Conservation (phyloP, 257 asterid genomes). For the Forsythia viridissima region DNA sequence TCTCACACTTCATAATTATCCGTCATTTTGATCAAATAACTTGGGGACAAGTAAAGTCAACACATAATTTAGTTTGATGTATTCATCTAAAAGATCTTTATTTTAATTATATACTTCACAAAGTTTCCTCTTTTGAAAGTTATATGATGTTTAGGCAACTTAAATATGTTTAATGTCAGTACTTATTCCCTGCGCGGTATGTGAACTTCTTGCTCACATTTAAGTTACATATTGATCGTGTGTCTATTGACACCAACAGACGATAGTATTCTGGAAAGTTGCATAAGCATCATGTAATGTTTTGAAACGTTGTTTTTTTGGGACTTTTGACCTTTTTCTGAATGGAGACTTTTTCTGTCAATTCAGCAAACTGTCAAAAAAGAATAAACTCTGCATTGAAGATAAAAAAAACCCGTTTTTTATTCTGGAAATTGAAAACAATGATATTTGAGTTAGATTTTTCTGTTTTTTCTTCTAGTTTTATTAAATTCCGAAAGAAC, state of each 20-base stretch:
- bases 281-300: background rate
- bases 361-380: background rate
- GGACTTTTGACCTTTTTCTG: background rate
- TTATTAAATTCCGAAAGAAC: constrained; percentile 8
- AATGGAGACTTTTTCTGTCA: background rate
- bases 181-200: background rate
- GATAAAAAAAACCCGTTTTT: background rate
- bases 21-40: background rate
- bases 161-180: background rate
- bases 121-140: background rate
- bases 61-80: background rate
- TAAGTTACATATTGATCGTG: background rate
- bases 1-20: background rate
- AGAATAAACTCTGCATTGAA: background rate
- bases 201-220: background rate
- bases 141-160: background rate
- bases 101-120: background rate
- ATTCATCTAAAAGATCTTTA: background rate
- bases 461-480: background rate
- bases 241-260: background rate
- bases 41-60: background rate
- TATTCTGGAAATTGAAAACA: background rate
- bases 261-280: background rate
- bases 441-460: background rate
- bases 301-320: background rate